Evolutionary conservation across 345 rosid genomes (phyloP), one percentile per base, ranked within the genome.

Genomic region (Reutealis trisperma): DNA sequence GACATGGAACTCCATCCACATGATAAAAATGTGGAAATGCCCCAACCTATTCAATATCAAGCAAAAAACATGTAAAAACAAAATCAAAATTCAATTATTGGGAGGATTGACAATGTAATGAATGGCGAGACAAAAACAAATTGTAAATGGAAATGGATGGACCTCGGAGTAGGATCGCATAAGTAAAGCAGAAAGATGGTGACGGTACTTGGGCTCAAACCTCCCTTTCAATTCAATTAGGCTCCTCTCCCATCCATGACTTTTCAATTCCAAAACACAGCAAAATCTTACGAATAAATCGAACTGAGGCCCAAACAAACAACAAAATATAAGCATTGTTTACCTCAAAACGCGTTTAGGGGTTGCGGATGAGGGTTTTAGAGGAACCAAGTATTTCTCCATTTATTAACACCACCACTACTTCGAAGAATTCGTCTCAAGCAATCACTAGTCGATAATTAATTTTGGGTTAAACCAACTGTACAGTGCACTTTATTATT

Each of bases 91-190:
- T 25, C 4, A 58, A 30, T 11, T 34, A 27, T n/a, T 0, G 42
- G 15, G 61, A 22, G 59, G 19, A 54, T 54, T 18, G 6, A 18
- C 19, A 54, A 16, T 54, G n/a, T 54, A 54, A 25, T 47, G 14
- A 75, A 62, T 58, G 22, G 3, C 30, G 42, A 45, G 18, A 32
- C 5, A 52, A 67, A n/a, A 3, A 72, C 6, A 67, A 63, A 5
- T 12, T 32, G 25, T 51, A 65, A 51, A 21, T 19, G 76, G n/a
- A 8, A 67, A 72, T 14, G 15, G 49, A 63, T 8, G 14, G 12
- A 52, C 99, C 98, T 90, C 83, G 2, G 88, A 86, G 74, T 89
- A 96, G 41, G 99, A 96, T 45, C 85, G 89, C 84, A 92, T 60
- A 45, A 91, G 84, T 32, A 91, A 72, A 67, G 81, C 21, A 32